Evolutionary conservation across 1,284 basidiomycete species (phyloP), one percentile per base, ranked within the genome.

Genomic region (Rhodotorula sp.): DNA sequence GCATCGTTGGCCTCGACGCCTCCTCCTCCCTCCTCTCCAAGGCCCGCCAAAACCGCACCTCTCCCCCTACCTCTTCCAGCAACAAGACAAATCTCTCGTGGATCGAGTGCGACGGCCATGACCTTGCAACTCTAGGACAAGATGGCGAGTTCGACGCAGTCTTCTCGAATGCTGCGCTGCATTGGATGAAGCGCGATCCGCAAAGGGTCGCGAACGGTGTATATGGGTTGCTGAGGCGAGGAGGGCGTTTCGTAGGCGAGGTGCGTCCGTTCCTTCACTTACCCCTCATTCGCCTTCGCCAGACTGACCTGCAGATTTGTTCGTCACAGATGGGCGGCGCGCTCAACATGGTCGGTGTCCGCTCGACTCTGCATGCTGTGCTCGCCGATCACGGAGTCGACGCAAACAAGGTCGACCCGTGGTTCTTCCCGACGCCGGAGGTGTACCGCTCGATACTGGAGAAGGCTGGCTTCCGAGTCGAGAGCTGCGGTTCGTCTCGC

Each of bases 171-270:
- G 90, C 91, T 0, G 83, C 86, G 2, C 79, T 93, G 68, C 91
- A 94, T 76, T 93, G 91, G 91, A 92, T 90, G 79, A 91, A 90
- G 78, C 79, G 81, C 13, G 83, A 89, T 75, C 91, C 91, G 0
- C 77, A 76, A 0, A 87, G 85, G 1, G 90, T 91, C 1, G 78
- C 91, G 4, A 79, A 84, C 20, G 84, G 85, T 58, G 85, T 85
- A 37, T 85, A 85, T 74, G 82, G 81, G 63, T 80, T 88, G 10
- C 81, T 93, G 59, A 89, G 86, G 75, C 84, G 83, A 0, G 88
- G 88, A 0, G 90, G 90, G 2, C 81, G 87, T 22, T 85, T 91
- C 55, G 86, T 86, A 0, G 87, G 84, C 31, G 91, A 92, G 78
- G 67, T 71, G 30, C 24, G 66, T 52, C 26, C 11, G 22, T 2